phyloP scores from a whole-genome alignment of 169 alveolate genomes.

The Plasmodium malariae region DNA sequence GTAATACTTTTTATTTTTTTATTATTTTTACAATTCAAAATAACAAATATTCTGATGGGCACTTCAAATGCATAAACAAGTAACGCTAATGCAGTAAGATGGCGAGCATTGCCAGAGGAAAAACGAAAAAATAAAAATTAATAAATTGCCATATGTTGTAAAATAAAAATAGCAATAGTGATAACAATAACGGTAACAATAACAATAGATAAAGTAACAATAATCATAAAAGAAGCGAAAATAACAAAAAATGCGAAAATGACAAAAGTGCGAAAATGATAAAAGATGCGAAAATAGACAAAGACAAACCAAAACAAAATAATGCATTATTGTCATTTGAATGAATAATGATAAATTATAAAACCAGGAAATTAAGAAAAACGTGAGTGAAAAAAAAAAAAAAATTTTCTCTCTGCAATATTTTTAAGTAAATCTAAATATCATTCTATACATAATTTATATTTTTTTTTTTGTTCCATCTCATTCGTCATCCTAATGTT shows the following conservation, averaged over 20 bases:
- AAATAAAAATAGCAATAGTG: background rate
- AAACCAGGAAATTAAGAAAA: background rate
- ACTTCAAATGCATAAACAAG: conserved; percentile 50
- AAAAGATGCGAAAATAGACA: background rate
- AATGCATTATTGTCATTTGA: background rate
- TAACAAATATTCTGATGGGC: conserved; percentile 20
- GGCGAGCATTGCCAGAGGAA: background rate
- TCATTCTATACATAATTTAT: background rate
- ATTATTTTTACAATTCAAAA: conserved; percentile 1
- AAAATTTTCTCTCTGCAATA: background rate
- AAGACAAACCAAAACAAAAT: background rate
- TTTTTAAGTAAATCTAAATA: conserved; percentile 7
- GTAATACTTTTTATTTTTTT: background rate
- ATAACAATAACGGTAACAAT: too few species aligned
- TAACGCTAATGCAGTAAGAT: conserved; percentile 9
- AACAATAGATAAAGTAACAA: too few species aligned
- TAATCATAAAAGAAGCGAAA: background rate
- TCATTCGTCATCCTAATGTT: background rate
- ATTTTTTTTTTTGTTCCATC: background rate
- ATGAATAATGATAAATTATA: background rate
- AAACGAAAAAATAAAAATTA: background rate
- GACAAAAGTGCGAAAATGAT: background rate
- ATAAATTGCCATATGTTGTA: background rate
- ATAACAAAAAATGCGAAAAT: background rate
- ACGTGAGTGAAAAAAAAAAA: background rate